These are phyloP conservation scores for Vicia sativa DNA, from an alignment of 306 rosid genomes.

Conservation along the genomic window DNA sequence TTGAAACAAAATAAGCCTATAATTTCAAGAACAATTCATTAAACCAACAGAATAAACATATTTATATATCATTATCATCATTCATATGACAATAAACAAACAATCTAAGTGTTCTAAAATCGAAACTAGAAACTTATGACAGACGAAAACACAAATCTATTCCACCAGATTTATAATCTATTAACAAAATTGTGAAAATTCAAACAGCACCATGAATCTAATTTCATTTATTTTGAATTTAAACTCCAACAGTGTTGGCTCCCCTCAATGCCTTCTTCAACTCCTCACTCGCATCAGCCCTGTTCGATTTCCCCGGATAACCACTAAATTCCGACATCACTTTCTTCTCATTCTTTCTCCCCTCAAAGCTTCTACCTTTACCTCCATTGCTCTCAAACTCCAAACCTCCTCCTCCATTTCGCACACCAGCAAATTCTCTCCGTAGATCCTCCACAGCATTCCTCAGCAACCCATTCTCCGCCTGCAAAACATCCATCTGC, in stretches of 20 bases:
- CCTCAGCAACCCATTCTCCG: slow-evolving; percentile 70
- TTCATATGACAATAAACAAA: too few species aligned
- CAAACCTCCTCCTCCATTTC: not conserved
- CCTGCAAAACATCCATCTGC: slow-evolving; percentile 67
- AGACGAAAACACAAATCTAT: not conserved
- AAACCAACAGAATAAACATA: too few species aligned
- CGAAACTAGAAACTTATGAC: slow-evolving; percentile 22
- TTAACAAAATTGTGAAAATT: slow-evolving; percentile 14
- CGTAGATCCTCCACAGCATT: slow-evolving; percentile 82
- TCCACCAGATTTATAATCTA: not conserved
- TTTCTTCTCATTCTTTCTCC: slow-evolving; percentile 53
- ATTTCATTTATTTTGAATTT: not conserved
- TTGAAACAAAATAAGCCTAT: too few species aligned
- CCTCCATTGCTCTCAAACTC: slow-evolving; percentile 45
- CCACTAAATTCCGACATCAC: slow-evolving; percentile 40
- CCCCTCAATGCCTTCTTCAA: slow-evolving; percentile 59
- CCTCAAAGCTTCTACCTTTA: slow-evolving; percentile 42
- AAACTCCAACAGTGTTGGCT: slow-evolving; percentile 22
- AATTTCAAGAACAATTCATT: too few species aligned
- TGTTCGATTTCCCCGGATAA: slow-evolving; percentile 41
- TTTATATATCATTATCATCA: too few species aligned
- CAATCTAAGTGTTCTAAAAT: slow-evolving; percentile 1
- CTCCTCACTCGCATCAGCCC: slow-evolving; percentile 51
- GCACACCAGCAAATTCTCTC: slow-evolving; percentile 48
- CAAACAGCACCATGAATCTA: not conserved